phyloP scores from a whole-genome alignment of 495 filamentous ascomycete genomes.

The Tuber aestivum region DNA sequence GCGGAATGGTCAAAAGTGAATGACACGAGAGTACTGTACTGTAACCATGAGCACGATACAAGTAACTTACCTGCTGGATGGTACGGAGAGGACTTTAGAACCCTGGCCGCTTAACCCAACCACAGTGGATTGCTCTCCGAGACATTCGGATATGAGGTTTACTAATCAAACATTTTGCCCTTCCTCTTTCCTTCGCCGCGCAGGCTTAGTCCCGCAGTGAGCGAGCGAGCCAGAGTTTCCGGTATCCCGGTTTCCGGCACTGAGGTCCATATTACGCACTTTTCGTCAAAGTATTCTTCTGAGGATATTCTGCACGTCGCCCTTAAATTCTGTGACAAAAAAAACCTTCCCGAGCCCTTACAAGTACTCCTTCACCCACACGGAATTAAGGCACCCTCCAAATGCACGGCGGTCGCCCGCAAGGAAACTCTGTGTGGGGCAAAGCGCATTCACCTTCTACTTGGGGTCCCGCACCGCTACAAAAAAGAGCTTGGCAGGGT shows the following conservation, averaged over 20 bases:
- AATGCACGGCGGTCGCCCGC: not conserved
- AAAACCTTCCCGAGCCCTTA: not conserved
- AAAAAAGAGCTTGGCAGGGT: not conserved
- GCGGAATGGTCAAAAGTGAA: not conserved
- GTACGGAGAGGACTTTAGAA: not conserved
- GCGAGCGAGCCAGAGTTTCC: not conserved
- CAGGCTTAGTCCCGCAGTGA: not conserved
- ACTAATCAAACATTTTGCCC: not conserved
- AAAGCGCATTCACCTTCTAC: not conserved
- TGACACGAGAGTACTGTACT: not conserved
- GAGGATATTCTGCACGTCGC: not conserved
- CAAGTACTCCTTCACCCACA: not conserved
- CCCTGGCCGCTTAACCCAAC: not conserved
- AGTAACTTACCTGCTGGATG: not conserved
- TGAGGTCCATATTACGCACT: not conserved
- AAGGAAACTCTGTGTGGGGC: not conserved
- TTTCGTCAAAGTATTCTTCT: not conserved
- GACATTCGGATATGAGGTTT: not conserved
- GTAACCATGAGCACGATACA: not conserved
- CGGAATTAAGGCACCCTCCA: not conserved
- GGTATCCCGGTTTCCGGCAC: not conserved
- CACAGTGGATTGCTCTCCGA: slow-evolving; percentile 1
- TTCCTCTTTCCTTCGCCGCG: not conserved
- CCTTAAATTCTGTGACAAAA: not conserved
- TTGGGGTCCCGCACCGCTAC: not conserved